These are phyloP conservation scores for Pythium brassicae DNA, from an alignment of 352 stramenopile species.

Conservation along the genomic window DNA sequence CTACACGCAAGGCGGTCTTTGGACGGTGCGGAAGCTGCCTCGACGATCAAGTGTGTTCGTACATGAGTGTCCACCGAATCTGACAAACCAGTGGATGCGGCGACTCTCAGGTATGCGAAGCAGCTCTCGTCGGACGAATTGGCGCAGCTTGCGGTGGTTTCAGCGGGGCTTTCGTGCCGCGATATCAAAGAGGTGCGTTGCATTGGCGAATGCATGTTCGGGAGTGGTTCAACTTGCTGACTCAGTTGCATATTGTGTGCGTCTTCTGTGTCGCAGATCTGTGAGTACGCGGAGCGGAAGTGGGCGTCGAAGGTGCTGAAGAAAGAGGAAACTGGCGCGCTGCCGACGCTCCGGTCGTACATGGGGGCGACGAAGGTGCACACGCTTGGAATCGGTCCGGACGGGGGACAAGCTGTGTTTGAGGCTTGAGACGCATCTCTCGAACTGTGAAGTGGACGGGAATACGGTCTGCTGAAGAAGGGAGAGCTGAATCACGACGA, in stretches of 20 bases:
- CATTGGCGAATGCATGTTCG: neutral
- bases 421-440: constrained; percentile 27
- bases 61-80: neutral
- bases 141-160: constrained; percentile 66
- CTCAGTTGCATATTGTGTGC: no score
- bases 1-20: constrained; percentile 86
- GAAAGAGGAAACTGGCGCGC: constrained; percentile 69
- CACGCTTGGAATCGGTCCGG: constrained; percentile 36
- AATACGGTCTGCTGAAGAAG: neutral
- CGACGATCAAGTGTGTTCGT: neutral
- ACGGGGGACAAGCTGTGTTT: constrained; percentile 44
- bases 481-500: neutral
- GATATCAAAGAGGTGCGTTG: constrained; percentile 91
- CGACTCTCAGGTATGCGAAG: constrained; percentile 73
- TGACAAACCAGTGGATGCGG: neutral
- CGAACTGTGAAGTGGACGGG: neutral
- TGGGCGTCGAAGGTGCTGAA: constrained; percentile 90
- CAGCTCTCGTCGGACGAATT: constrained; percentile 81
- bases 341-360: constrained; percentile 68
- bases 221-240: neutral
- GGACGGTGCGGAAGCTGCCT: constrained; percentile 40
- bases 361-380: constrained; percentile 75
- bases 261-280: constrained; percentile 47
- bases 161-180: constrained; percentile 85
- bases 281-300: constrained; percentile 90